Evolutionary conservation across 805 yeast genomes (phyloP), one percentile per base, ranked within the genome.

Genomic region (Sungouiozyma ichnusensis): DNA sequence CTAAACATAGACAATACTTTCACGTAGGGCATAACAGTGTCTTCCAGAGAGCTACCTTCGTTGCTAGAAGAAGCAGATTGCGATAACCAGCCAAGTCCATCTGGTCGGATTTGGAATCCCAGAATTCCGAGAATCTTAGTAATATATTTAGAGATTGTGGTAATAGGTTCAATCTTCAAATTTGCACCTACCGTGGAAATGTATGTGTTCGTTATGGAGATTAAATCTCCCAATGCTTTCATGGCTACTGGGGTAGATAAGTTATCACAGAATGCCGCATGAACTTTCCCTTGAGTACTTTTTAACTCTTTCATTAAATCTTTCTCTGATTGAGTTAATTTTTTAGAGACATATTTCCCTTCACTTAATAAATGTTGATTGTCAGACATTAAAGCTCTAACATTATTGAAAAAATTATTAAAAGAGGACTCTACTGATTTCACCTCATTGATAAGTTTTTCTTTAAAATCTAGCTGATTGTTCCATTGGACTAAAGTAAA

Each of bases 401-500:
- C 81, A 41, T 76, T 85, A 35, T 81, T 77, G 72, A 92, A 92
- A 59, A 84, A 90, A 59, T 87, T 92, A 48, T 77, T 77, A 40
- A 87, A 62, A 1, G 87, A 64, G 3, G 81, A 67, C 65, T 92
- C 97, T 36, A 76, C 66, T 2, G 88, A 69, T 62, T 73, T 79
- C 20, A 85, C 95, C 59, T 90, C 95, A 42, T 70, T 66, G 43
- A 86, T 64, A 43, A 92, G 68, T 37, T 81, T 68, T 55, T 83
- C 90, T 64, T 90, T 90, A 68, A 92, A 92, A 61, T 92, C 99
- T 38, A 92, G 67, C 48, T 86, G 92, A 55, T 76, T 79, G 56
- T 87, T 90, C 98, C 98, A 92, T 53, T 81, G 86, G 43, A 84
- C 85, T 50, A 85, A 71, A 0, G 94, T 94, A 69, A 92, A 92